Evolutionary conservation across 148 eudicot genomes (phyloP).

Genomic region (Spergularia marina): DNA sequence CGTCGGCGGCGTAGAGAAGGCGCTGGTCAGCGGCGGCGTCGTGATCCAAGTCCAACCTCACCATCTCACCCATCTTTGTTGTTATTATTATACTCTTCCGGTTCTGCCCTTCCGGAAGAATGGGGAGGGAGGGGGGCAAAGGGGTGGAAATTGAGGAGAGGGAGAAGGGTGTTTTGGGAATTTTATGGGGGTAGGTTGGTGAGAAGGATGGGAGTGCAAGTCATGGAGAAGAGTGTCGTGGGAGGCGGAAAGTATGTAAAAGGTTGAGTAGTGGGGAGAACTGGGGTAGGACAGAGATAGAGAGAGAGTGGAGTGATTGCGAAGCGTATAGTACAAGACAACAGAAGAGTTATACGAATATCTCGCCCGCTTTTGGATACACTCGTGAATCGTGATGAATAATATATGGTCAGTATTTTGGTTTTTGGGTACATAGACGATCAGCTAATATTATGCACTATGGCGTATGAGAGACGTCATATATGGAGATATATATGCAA

Average conservation of each 20-base stretch:
- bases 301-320: neutral
- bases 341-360: no score
- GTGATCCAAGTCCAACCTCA: conserved; percentile 22
- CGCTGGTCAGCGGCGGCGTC: conserved; percentile 43
- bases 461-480: no score
- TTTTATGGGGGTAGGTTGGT: neutral
- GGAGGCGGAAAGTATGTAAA: conserved; percentile 17
- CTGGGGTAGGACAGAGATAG: neutral
- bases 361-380: no score
- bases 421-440: no score
- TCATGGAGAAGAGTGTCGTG: conserved; percentile 9
- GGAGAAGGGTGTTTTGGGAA: conserved; percentile 18
- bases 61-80: conserved; percentile 41
- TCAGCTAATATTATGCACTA: no score
- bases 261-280: neutral
- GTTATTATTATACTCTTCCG: neutral
- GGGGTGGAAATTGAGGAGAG: neutral
- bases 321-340: no score
- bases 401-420: no score
- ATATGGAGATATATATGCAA: no score
- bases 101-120: neutral
- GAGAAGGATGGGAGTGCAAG: neutral
- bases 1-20: conserved; percentile 20
- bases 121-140: neutral
- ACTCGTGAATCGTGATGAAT: no score